phyloP scores from a whole-genome alignment of 768 basidiomycete species.

The Tricholoma sp. region DNA sequence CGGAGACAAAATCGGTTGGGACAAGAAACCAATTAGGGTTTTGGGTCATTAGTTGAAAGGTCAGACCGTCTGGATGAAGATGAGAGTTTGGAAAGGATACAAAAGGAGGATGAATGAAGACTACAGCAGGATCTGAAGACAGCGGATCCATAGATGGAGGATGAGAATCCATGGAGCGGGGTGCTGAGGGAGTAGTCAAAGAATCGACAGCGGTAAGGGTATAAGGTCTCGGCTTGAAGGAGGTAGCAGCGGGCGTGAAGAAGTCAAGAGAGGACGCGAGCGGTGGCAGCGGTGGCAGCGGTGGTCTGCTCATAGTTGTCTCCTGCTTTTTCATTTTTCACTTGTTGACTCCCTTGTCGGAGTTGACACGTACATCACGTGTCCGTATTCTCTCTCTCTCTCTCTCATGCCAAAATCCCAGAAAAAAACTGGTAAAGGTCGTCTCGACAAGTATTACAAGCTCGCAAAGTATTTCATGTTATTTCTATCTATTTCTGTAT shows the following conservation, averaged over 20 bases:
- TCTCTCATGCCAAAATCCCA: constrained; percentile 66
- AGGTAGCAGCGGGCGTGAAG: constrained; percentile 57
- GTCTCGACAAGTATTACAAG: constrained; percentile 96
- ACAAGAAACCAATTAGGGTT: constrained; percentile 81
- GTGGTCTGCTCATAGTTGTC: too few species aligned
- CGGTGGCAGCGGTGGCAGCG: too few species aligned
- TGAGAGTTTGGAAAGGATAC: constrained; percentile 58
- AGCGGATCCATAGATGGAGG: constrained; percentile 62
- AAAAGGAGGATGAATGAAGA: constrained; percentile 78
- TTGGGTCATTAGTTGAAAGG: constrained; percentile 66
- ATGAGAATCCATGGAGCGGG: constrained; percentile 35
- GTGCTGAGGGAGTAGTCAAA: constrained; percentile 22
- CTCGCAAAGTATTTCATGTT: constrained; percentile 67
- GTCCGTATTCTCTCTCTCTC: background rate
- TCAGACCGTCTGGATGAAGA: constrained; percentile 59
- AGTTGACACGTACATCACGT: constrained; percentile 7
- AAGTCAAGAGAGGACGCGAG: constrained; percentile 36
- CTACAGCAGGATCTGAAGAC: constrained; percentile 54
- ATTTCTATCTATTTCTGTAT: constrained; percentile 1
- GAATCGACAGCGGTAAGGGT: constrained; percentile 31
- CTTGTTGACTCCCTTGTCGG: background rate
- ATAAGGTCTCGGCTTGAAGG: constrained; percentile 66
- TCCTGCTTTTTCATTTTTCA: constrained; percentile 23
- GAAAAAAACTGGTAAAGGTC: constrained; percentile 95
- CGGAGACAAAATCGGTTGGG: constrained; percentile 54